These are phyloP conservation scores for Sarocladium kiliense DNA, from an alignment of 2,329 filamentous ascomycete genomes.

Conservation along the genomic window DNA sequence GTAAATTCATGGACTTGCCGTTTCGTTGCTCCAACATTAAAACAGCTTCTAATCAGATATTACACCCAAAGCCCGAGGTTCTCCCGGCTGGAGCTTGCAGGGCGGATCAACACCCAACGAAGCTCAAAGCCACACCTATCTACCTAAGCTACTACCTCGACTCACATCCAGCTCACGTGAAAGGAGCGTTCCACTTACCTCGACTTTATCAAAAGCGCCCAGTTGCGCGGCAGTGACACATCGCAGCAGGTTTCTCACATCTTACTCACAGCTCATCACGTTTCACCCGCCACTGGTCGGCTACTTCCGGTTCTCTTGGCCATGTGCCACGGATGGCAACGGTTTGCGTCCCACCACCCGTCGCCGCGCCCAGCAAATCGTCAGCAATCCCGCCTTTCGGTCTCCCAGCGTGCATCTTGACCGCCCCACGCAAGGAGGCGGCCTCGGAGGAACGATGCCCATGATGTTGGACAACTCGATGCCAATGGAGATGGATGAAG, in stretches of 20 bases:
- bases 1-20: too few species aligned
- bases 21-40: too few species aligned
- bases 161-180: background rate
- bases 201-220: background rate
- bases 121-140: too few species aligned
- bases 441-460: slow-evolving; percentile 26
- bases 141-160: background rate
- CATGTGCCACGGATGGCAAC: background rate
- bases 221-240: background rate
- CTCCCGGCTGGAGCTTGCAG: background rate
- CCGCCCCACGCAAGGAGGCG: background rate
- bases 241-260: background rate
- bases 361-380: background rate
- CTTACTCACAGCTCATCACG: background rate
- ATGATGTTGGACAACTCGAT: slow-evolving; percentile 38
- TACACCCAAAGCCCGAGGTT: background rate
- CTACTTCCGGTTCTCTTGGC: background rate
- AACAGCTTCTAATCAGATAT: background rate
- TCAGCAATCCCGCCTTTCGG: background rate
- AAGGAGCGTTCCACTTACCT: background rate
- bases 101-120: background rate
- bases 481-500: slow-evolving; percentile 51
- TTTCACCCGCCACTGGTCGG: background rate
- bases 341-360: background rate
- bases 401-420: background rate